Evolutionary conservation across 2,329 filamentous ascomycete species (phyloP), one percentile per base, ranked within the genome.

Genomic region (Fusarium nurragi): DNA sequence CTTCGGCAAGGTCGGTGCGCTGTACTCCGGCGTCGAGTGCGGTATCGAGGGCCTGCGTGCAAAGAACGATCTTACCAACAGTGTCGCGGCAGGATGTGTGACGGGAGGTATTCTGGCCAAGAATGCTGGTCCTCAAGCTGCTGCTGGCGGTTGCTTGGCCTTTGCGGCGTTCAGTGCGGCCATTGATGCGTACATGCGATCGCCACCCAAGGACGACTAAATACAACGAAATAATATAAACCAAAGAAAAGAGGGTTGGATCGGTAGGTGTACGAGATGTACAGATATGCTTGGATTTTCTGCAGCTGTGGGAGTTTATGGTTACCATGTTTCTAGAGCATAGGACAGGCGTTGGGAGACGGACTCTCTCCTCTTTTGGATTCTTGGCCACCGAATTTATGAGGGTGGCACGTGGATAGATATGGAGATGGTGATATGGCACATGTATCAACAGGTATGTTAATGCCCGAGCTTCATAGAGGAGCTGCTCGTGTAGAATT

Each of bases 21-120:
- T 98, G 19, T 99, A 96, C 81, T 86, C 88, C 16, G 94, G 94
- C 37, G 97, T 95, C 50, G 95, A 99, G 80, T 99, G 95, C 81
- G 93, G 92, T 66, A 93, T 99, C 74, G 95, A 99, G 78, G 94
- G 94, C 0, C 85, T 92, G 71, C 86, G 95, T 26, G 95, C 94
- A 21, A 97, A 97, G 83, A 97, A 98, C 79, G 95, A 98, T 77
- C 78, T 98, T 26, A 87, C 83, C 65, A 99, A 99, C 80, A 93
- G 93, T 52, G 88, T 95, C 6, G 87, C 89, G 6, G 93, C 94
- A 1, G 95, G 95, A 0, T 98, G 94, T 75, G 81, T 97, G 52
- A 97, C 95, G 11, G 95, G 95, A 16, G 95, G 92, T 18, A 91
- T 95, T 52, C 79, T 99, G 65, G 94, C 93, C 44, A 88, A 91